phyloP scores from a whole-genome alignment of 108 stramenopile genomes.

The Thalassiosira profunda region DNA sequence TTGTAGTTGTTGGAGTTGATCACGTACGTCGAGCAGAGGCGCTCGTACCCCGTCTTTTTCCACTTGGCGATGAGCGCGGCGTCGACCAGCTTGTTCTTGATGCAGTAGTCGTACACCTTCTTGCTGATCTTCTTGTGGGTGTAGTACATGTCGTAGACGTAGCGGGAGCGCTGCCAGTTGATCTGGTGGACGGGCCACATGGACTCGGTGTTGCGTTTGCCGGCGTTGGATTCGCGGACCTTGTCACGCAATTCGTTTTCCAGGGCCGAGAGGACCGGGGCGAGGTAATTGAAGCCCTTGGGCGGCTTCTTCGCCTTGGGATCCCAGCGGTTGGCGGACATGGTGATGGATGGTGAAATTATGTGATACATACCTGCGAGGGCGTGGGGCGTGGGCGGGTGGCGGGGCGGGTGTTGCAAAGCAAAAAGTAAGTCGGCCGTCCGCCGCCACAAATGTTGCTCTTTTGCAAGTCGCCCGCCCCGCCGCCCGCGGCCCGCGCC shows the following conservation, averaged over 20 bases:
- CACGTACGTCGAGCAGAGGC: slow-evolving; percentile 98
- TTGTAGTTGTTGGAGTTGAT: slow-evolving; percentile 99
- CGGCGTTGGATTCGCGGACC: slow-evolving; percentile 97
- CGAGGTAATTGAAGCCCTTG: slow-evolving; percentile 92
- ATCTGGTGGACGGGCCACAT: slow-evolving; percentile 99
- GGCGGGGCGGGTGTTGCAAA: no score
- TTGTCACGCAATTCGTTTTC: slow-evolving; percentile 98
- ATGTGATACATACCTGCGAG: no score
- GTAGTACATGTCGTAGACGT: slow-evolving; percentile 99
- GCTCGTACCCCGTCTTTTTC: slow-evolving; percentile 99
- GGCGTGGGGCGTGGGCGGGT: no score
- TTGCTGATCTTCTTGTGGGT: slow-evolving; percentile 88
- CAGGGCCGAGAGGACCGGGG: slow-evolving; percentile 96
- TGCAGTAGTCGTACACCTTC: slow-evolving; percentile 98
- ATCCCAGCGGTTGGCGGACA: slow-evolving; percentile 55
- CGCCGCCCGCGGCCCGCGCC: no score
- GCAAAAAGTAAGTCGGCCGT: no score
- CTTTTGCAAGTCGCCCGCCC: no score
- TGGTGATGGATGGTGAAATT: no score
- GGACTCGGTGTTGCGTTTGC: slow-evolving; percentile 97
- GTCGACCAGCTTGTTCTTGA: slow-evolving; percentile 97
- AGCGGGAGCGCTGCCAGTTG: slow-evolving; percentile 98
- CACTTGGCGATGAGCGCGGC: slow-evolving; percentile 98
- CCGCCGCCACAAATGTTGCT: no score
- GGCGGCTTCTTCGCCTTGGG: slow-evolving; percentile 75